phyloP scores from a whole-genome alignment of 83 land plant genomes.

The Larix sibirica region DNA sequence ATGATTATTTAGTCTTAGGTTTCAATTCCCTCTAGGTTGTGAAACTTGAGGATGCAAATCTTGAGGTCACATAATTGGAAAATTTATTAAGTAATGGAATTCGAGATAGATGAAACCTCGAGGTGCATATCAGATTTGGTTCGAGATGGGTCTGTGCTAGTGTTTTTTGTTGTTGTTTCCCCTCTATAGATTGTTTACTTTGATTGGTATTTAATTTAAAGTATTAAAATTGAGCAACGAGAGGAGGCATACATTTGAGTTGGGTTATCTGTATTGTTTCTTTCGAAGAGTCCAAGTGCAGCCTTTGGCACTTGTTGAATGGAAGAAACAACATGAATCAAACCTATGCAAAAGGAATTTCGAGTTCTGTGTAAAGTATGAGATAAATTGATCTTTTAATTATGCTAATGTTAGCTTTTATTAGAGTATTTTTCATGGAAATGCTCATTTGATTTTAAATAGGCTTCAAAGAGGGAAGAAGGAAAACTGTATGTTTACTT shows the following conservation, averaged over 20 bases:
- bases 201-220: not conserved
- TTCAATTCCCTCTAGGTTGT: no score
- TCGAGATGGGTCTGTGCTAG: no score
- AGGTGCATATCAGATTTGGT: not conserved
- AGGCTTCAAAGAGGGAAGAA: not conserved
- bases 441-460: not conserved
- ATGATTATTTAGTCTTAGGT: no score
- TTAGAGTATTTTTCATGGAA: not conserved
- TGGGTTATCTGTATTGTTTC: not conserved
- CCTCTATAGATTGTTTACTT: not conserved
- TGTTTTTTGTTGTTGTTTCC: not conserved
- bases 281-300: not conserved
- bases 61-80: no score
- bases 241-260: not conserved
- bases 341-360: slow-evolving; percentile 94
- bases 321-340: slow-evolving; percentile 87
- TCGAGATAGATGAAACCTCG: not conserved
- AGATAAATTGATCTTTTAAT: not conserved
- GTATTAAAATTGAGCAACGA: not conserved
- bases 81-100: no score
- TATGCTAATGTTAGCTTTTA: not conserved
- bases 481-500: no score
- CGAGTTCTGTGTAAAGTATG: slow-evolving; percentile 87
- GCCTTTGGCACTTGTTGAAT: slow-evolving; percentile 22
- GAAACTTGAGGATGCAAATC: no score